Base-by-base conservation (phyloP, 345 rosid species). In the Melastoma malabathricum region DNA sequence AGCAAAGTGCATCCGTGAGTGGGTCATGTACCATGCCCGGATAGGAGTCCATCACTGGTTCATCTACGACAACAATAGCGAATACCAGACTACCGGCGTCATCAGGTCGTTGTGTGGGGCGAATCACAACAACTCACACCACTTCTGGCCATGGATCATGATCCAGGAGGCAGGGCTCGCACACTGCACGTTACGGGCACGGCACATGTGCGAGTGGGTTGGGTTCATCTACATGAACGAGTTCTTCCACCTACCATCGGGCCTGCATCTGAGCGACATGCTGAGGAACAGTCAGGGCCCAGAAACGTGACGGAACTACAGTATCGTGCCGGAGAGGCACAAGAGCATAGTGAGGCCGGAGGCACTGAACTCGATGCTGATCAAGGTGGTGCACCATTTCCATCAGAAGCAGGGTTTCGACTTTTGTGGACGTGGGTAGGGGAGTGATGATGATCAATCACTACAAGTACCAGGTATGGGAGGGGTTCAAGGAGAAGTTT, bases 391-490 rank as follows among this genome's bases (percentile, higher is more conserved):
- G 56, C 97, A 89, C 54, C 95, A 89, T 68, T 89, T 89, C 46
- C 94, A 86, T 23, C 55, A 86, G 43, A 59, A 71, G 48, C 53
- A 68, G 15, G 84, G 75, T 0, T 83, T 62, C 38, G 61, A 55
- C 7, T 76, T n/a, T 58, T 25, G 56, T 67, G 18, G 72, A 89
- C 57, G 62, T 76, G 55, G 80, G 76, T 7, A 69, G 60, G 18
- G 70, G 67, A 3, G 5, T 54, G 44, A 55, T 89, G 84, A 79
- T 79, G 18, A 73, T 86, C 20, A 89, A 89, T 18, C 95, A 89
- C 57, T 89, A 89, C 34, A 86, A 89, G 58, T 86, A 76, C 58
- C 95, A 89, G 34, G 95, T 81, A 0, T 89, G 97, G 97, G 90
- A 86, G 4, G 95, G 86, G 72, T 81, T 89, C 47, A 86, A 83